These are phyloP conservation scores for Yamadazyma philogaea DNA, from an alignment of 805 yeast species.

Conservation along the genomic window DNA sequence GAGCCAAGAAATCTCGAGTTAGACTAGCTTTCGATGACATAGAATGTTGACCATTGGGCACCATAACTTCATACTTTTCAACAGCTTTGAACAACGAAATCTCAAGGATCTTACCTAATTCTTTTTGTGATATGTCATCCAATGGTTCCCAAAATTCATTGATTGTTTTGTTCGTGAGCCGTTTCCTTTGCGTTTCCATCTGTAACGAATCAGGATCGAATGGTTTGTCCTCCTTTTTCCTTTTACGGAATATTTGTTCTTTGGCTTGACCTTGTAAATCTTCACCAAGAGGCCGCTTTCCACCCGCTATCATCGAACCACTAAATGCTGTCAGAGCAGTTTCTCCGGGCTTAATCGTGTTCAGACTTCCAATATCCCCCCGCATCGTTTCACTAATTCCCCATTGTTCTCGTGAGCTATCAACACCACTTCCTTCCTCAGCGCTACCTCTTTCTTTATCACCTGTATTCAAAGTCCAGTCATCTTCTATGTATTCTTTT, in stretches of 20 bases:
- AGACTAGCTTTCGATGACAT: conserved; percentile 15
- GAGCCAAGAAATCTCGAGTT: conserved; percentile 23
- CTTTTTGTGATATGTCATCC: conserved; percentile 13
- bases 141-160: conserved; percentile 32
- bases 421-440: no score
- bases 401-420: no score
- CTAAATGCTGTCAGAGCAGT: no score
- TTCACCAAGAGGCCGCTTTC: no score
- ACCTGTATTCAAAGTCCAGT: no score
- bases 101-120: conserved; percentile 24
- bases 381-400: no score
- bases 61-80: conserved; percentile 18
- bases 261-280: neutral
- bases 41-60: conserved; percentile 1
- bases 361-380: no score
- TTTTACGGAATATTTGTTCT: neutral
- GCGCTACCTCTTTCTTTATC: no score
- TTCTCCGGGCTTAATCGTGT: no score
- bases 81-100: conserved; percentile 25
- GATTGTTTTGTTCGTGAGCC: conserved; percentile 24
- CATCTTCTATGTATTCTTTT: neutral
- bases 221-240: conserved; percentile 1
- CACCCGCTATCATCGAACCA: no score
- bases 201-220: conserved; percentile 15
- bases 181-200: conserved; percentile 12